Conservation (phyloP, 768 basidiomycete species). For the Suillus sp. region DNA sequence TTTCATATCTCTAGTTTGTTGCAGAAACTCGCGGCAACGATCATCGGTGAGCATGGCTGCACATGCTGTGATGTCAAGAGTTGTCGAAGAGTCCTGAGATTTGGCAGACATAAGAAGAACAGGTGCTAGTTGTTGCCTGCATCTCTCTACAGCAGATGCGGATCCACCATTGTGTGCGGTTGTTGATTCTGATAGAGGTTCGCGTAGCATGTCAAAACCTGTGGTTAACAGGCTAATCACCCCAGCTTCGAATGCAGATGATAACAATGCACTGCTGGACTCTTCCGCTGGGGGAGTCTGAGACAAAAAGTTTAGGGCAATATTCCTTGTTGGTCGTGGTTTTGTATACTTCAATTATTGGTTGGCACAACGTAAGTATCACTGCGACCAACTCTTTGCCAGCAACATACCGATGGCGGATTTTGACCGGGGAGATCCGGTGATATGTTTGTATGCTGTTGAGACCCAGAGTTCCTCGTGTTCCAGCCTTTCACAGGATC, state of each 20-base stretch:
- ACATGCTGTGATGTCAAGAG: constrained; percentile 23
- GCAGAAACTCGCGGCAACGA: constrained; percentile 24
- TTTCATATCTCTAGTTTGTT: constrained; percentile 28
- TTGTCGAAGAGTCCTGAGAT: constrained; percentile 19
- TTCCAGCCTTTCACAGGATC: neutral
- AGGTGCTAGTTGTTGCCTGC: constrained; percentile 28
- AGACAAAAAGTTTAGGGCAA: constrained; percentile 16
- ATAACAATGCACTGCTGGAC: constrained; percentile 7
- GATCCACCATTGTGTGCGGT: constrained; percentile 18
- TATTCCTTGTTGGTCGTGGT: constrained; percentile 16
- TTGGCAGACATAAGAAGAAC: constrained; percentile 23
- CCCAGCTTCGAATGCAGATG: constrained; percentile 19
- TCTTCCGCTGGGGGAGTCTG: constrained; percentile 13
- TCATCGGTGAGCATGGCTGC: constrained; percentile 31
- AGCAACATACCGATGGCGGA: constrained; percentile 25
- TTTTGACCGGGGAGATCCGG: constrained; percentile 6
- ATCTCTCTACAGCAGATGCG: constrained; percentile 26
- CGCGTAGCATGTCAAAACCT: constrained; percentile 10
- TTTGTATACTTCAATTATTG: constrained; percentile 9
- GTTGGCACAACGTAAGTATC: constrained; percentile 12
- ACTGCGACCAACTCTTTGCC: constrained; percentile 3
- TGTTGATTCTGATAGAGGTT: constrained; percentile 7
- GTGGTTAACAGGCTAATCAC: constrained; percentile 13
- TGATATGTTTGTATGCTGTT: constrained; percentile 14
- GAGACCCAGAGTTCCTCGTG: neutral